A percentile compares a stretch with the other conserved stretches of the same genome.
These are phyloP conservation scores for Sporisorium graminicola DNA, from an alignment of 1,284 basidiomycete genomes.

Conservation along the genomic window DNA sequence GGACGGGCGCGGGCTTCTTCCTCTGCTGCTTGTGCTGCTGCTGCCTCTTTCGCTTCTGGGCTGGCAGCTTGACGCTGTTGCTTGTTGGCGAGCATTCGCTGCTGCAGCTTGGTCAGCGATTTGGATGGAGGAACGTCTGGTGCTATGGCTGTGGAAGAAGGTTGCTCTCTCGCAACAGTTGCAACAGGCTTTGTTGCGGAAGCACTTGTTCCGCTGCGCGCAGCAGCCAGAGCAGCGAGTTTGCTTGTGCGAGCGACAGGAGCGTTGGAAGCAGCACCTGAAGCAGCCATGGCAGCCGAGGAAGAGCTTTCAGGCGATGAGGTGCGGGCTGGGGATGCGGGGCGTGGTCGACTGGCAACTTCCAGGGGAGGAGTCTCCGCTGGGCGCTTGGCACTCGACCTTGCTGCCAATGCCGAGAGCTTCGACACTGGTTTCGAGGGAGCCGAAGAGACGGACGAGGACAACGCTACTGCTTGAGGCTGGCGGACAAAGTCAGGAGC, in stretches of 20 bases:
- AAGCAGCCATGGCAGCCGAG: slow-evolving; percentile 3
- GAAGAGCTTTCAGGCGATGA: slow-evolving; percentile 3
- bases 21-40: slow-evolving; percentile 38
- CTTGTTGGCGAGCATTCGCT: slow-evolving; percentile 70
- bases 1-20: slow-evolving; percentile 35
- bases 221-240: slow-evolving; percentile 59
- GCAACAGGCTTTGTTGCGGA: slow-evolving; percentile 19
- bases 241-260: slow-evolving; percentile 44
- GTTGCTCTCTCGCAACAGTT: slow-evolving; percentile 17
- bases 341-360: slow-evolving; percentile 15
- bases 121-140: slow-evolving; percentile 69
- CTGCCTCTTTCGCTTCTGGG: slow-evolving; percentile 36
- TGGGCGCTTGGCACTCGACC: slow-evolving; percentile 44
- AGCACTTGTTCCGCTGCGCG: slow-evolving; percentile 22
- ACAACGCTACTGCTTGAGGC: slow-evolving; percentile 5
- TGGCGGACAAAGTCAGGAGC: slow-evolving; percentile 41
- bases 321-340: slow-evolving; percentile 25
- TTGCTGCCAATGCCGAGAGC: slow-evolving; percentile 42
- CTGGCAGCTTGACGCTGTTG: slow-evolving; percentile 36
- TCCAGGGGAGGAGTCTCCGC: slow-evolving; percentile 27
- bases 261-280: slow-evolving; percentile 17
- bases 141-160: slow-evolving; percentile 71
- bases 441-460: not conserved
- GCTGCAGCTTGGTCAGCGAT: slow-evolving; percentile 74
- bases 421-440: slow-evolving; percentile 41